Conservation (phyloP, 169 alveolate species). For the Hepatocystis sp. region DNA sequence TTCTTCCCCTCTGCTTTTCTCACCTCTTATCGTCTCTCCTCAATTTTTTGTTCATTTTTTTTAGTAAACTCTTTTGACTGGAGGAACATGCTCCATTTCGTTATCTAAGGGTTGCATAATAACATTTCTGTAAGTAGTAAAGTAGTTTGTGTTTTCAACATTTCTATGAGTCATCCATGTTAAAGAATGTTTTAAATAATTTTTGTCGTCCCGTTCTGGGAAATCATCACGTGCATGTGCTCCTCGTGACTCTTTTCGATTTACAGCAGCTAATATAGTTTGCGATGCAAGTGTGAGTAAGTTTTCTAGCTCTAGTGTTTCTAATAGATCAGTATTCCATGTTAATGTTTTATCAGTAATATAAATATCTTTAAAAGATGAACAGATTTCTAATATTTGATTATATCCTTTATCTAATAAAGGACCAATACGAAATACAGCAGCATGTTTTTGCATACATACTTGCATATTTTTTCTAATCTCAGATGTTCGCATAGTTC, state of each 20-base stretch:
- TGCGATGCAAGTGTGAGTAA: constrained; percentile 92
- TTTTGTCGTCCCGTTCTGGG: constrained; percentile 95
- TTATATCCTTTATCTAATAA: constrained; percentile 91
- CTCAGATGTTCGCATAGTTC: constrained; percentile 77
- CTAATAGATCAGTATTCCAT: constrained; percentile 98
- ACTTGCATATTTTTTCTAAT: constrained; percentile 83
- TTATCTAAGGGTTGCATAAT: constrained; percentile 90
- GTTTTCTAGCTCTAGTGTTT: constrained; percentile 96
- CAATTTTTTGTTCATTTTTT: too few relatives aligned
- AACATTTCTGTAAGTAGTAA: constrained; percentile 82
- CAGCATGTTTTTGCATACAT: constrained; percentile 97
- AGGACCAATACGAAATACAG: constrained; percentile 95
- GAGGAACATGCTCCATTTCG: constrained; percentile 93
- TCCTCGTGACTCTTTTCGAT: constrained; percentile 97
- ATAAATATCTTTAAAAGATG: constrained; percentile 89
- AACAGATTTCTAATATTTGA: constrained; percentile 85
- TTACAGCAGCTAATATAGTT: constrained; percentile 94
- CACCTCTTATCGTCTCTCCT: too few relatives aligned
- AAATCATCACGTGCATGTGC: constrained; percentile 99
- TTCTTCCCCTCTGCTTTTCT: too few relatives aligned
- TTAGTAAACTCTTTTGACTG: constrained; percentile 88
- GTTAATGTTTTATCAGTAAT: constrained; percentile 91
- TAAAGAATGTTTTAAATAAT: constrained; percentile 97
- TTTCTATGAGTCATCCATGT: constrained; percentile 87
- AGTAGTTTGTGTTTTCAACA: constrained; percentile 82